Percentiles rank a stretch among this genome's conserved stretches.
Conservation (phyloP, 805 yeast genomes). For the Pichia manshurica region DNA sequence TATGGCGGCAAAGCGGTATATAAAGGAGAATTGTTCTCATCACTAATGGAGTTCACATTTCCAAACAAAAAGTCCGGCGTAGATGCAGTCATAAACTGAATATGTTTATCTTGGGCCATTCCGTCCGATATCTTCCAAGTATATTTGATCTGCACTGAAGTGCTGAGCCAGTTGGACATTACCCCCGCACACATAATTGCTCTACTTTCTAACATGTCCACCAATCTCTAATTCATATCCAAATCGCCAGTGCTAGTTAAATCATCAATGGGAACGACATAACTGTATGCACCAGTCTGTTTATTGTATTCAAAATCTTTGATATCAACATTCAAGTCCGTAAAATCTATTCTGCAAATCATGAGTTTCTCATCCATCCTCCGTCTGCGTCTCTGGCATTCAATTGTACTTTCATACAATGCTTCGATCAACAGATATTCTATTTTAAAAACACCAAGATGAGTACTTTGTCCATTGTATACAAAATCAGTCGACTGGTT, state of each 20-base stretch:
- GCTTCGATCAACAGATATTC: conserved; percentile 1
- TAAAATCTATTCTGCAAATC: background rate
- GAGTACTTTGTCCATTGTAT: conserved; percentile 9
- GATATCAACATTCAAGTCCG: conserved; percentile 1
- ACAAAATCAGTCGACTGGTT: conserved; percentile 8
- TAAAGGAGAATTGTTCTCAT: no score
- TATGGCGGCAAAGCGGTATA: no score
- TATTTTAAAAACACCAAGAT: conserved; percentile 4
- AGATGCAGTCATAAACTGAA: background rate
- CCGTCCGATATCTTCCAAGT: conserved; percentile 2
- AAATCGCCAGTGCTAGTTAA: background rate
- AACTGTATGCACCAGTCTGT: background rate
- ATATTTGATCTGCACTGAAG: background rate
- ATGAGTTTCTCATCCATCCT: background rate
- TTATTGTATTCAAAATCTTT: conserved; percentile 4
- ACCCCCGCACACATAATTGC: background rate
- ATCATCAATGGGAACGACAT: background rate
- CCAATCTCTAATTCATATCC: background rate
- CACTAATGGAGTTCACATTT: background rate
- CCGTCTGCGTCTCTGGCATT: background rate
- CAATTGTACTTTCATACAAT: background rate
- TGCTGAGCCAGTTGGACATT: background rate
- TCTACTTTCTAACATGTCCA: background rate
- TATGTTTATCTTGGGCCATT: background rate
- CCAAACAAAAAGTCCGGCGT: background rate